These are phyloP conservation scores for Verbena officinalis DNA, from an alignment of 257 asterid genomes.

Conservation along the genomic window DNA sequence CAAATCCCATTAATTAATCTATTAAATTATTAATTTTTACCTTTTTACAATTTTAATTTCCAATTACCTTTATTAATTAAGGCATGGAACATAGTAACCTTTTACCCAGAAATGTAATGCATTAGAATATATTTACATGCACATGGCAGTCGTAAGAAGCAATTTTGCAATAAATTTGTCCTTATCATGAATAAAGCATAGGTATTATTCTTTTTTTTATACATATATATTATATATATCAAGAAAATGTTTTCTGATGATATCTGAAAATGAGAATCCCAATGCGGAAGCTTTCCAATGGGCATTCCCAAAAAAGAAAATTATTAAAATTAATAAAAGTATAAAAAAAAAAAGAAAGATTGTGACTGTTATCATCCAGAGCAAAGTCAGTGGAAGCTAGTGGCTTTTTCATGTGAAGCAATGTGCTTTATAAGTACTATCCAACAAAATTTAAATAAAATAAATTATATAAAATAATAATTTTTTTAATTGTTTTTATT, in stretches of 20 bases:
- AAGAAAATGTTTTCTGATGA: slow-evolving; percentile 36
- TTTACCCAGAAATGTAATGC: slow-evolving; percentile 3
- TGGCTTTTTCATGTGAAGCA: slow-evolving; percentile 48
- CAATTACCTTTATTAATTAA: background rate
- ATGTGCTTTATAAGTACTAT: slow-evolving; percentile 35
- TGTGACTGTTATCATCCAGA: slow-evolving; percentile 43
- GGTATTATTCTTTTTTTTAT: background rate
- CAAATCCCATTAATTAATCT: too few species aligned
- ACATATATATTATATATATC: background rate
- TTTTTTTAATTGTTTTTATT: too few species aligned
- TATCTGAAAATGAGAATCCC: slow-evolving; percentile 65
- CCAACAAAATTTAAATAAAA: slow-evolving; percentile 21
- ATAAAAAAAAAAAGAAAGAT: slow-evolving; percentile 34
- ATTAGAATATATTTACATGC: slow-evolving; percentile 19
- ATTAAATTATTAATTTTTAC: too few species aligned
- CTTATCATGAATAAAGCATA: slow-evolving; percentile 31
- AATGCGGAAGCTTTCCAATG: slow-evolving; percentile 39
- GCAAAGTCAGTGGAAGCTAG: slow-evolving; percentile 59
- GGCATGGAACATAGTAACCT: background rate
- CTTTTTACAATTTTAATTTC: background rate
- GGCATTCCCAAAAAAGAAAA: slow-evolving; percentile 35
- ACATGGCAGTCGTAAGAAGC: slow-evolving; percentile 47
- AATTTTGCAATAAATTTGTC: slow-evolving; percentile 31
- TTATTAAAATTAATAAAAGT: slow-evolving; percentile 14
- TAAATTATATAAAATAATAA: background rate